Percentiles rank a stretch among this genome's conserved stretches.
These are phyloP conservation scores for Hydrangea macrophylla DNA, from an alignment of 148 eudicot genomes.

Conservation along the genomic window DNA sequence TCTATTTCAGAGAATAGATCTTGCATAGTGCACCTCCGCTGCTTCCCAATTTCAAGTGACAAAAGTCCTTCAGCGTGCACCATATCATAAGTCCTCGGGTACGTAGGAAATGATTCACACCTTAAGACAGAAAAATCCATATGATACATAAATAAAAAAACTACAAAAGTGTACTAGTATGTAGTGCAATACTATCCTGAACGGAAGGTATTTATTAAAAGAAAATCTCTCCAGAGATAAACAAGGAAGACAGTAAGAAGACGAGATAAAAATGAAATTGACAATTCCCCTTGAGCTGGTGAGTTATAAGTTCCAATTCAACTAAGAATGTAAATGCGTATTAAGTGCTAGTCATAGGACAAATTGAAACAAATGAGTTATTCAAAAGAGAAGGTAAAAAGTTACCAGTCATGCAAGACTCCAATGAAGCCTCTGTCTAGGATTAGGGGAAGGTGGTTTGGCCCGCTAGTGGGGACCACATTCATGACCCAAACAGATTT, in stretches of 20 bases:
- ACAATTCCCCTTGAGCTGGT: no score
- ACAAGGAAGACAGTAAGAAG: no score
- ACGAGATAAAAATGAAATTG: no score
- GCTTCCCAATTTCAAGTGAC: constrained; percentile 54
- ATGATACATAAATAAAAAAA: background rate
- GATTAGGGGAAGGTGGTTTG: constrained; percentile 70
- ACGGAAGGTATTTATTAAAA: no score
- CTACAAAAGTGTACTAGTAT: no score
- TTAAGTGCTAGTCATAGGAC: background rate
- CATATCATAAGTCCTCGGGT: constrained; percentile 93
- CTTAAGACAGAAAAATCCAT: constrained; percentile 28
- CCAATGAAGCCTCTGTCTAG: constrained; percentile 83
- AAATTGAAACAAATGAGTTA: background rate
- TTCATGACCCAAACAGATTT: constrained; percentile 98
- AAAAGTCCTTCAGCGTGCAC: constrained; percentile 91
- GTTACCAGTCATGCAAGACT: constrained; percentile 85
- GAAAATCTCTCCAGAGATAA: no score
- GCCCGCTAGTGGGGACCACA: constrained; percentile 75
- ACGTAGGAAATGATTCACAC: constrained; percentile 98
- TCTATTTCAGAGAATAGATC: constrained; percentile 87
- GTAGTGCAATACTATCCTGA: no score
- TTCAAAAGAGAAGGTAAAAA: constrained; percentile 11
- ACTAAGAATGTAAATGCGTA: background rate
- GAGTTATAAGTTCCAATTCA: background rate
- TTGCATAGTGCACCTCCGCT: constrained; percentile 56